Base-by-base conservation (phyloP, 2,329 filamentous ascomycete genomes). In the Penicillium sp. region DNA sequence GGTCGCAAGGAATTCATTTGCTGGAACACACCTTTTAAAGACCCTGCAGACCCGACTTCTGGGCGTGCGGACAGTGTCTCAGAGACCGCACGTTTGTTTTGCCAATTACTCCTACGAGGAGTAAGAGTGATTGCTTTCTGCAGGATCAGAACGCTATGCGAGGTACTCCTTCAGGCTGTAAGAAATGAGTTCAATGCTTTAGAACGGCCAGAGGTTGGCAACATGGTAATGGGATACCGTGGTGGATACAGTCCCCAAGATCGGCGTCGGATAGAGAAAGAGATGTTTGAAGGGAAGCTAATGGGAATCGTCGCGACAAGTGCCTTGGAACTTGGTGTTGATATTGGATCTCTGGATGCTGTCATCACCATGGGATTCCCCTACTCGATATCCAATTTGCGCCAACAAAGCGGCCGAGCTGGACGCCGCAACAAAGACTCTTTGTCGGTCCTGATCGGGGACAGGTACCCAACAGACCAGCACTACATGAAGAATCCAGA, bases 401-500 rank as follows among this genome's bases (percentile, higher is more conserved):
- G 94, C 9, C 94, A 99, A 69, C 94, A 99, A 70, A 96, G 90
- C 64, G 94, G 94, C 13, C 85, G 94, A 64, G 94, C 94, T 18
- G 94, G 94, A 12, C 84, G 94, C 53, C 82, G 93, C 54, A 96
- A 96, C 68, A 95, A 90, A 66, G 94, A 99, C 70, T 95, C 92
- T 0, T 78, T 99, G 2, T 95, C 91, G 0, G 85, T 99, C 2
- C 77, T 99, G 0, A 84, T 99, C 0, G 94, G 92, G 2, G 92
- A 96, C 66, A 85, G 85, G 58, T 96, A 94, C 60, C 86, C 92
- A 2, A 90, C 90, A 0, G 94, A 99, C 68, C 94, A 99, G 68
- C 86, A 95, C 68, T 99, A 95, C 71, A 99, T 99, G 94, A 85
- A 89, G 56, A 95, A 97, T 59, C 94, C 94, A 0, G 87, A 94